Evolutionary conservation across 345 rosid genomes (phyloP).

Genomic region (Mallotus nudiflorus): DNA sequence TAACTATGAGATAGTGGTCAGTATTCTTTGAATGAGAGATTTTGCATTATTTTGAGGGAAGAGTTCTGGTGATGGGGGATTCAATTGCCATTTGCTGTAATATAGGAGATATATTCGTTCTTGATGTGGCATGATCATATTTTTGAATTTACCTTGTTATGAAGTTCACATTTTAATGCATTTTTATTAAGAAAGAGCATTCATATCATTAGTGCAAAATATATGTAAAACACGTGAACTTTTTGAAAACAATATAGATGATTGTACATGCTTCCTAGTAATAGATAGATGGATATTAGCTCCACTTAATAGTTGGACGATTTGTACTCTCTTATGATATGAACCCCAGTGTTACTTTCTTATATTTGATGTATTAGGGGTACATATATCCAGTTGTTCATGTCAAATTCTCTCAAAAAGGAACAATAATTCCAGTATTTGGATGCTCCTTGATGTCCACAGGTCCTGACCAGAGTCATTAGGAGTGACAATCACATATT

Average conservation of each 20-base stretch:
- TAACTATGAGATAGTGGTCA: conserved; percentile 48
- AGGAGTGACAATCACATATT: conserved; percentile 41
- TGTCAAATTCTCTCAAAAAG: no score
- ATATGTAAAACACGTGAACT: background rate
- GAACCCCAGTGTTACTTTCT: no score
- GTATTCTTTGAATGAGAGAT: conserved; percentile 22
- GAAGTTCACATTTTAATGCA: background rate
- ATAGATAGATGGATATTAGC: background rate
- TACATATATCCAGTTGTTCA: no score
- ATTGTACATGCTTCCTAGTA: background rate
- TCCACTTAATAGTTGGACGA: background rate
- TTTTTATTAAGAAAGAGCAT: background rate
- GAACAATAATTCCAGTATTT: background rate
- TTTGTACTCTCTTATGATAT: no score
- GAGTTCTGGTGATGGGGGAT: background rate
- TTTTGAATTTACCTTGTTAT: background rate
- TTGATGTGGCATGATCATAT: background rate
- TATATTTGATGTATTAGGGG: no score
- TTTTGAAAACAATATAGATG: background rate
- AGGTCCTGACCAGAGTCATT: conserved; percentile 44
- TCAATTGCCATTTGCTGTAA: background rate
- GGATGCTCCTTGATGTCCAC: conserved; percentile 15
- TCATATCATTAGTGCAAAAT: background rate
- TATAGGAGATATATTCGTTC: background rate
- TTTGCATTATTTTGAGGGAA: conserved; percentile 14